Base-by-base conservation (phyloP, 176 grass and related monocot species). In the Olyra latifolia region DNA sequence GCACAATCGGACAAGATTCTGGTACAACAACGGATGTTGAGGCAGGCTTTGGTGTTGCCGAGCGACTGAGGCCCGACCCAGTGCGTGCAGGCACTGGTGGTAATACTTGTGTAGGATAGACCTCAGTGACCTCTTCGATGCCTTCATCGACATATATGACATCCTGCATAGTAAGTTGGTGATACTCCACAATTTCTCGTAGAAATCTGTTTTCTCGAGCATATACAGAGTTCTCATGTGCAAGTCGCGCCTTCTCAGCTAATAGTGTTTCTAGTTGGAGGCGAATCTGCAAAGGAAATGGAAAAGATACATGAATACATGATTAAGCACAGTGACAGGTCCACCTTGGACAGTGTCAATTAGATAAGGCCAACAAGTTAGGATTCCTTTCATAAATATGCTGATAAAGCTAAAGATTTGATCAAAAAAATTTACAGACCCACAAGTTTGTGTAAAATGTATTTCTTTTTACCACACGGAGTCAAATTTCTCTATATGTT, bases 111-210 rank as follows among this genome's bases (percentile, higher is more conserved):
- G 86, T 89, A 57, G 88, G 86, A 81, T 93, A 98, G 19, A 98
- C 95, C 70, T 98, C 95, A 5, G 86, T 85, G 60, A 98, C 90
- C 78, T 98, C 92, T 91, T 98, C 95, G 45, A 98, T 93, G 77
- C 90, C 90, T 91, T 98, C 95, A 17, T 98, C 92, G 20, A 98
- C 90, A 63, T 93, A 98, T 46, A 98, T 88, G 40, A 95, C 95
- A 87, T 98, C 92, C 66, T 95, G 95, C 92, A 98, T 98, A 23
- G 95, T 98, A 40, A 98, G 90, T 87, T 93, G 95, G 83, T 98
- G 95, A 75, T 98, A 95, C 73, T 98, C 95, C 35, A 98, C 95
- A 52, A 98, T 95, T 83, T 98, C 95, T 62, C 90, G 83, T 47
- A 98, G 88, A 66, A 98, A 98, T 86, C 92, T 88, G 79, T 98